Conservation (phyloP, 2,329 filamentous ascomycete genomes). For the Penicillium sp. region DNA sequence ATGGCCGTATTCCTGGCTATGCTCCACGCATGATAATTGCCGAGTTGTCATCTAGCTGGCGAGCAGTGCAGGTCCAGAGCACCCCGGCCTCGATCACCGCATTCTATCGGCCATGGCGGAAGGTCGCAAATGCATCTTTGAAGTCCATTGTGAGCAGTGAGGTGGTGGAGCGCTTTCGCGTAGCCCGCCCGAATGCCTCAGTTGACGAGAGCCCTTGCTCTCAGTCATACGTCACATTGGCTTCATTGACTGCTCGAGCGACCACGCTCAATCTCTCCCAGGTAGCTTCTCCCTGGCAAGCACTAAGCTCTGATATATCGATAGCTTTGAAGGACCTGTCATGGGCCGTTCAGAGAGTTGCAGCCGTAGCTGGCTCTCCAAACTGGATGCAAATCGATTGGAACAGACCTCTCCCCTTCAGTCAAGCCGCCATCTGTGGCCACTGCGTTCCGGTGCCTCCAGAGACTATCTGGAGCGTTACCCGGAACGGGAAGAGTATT, state of each 20-base stretch:
- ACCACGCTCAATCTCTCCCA: conserved; percentile 14
- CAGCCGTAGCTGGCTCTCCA: conserved; percentile 22
- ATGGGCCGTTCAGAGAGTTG: conserved; percentile 33
- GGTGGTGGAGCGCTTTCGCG: conserved; percentile 21
- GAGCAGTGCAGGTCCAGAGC: conserved; percentile 29
- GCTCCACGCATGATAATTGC: conserved; percentile 46
- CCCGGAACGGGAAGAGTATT: conserved; percentile 13
- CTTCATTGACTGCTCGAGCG: conserved; percentile 25
- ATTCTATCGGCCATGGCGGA: conserved; percentile 30
- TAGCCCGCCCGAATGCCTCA: conserved; percentile 9
- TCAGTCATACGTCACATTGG: conserved; percentile 29
- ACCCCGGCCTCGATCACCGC: conserved; percentile 21
- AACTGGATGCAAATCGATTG: conserved; percentile 26
- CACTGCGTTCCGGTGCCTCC: conserved; percentile 34
- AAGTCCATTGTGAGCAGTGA: conserved; percentile 14
- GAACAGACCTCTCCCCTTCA: neutral
- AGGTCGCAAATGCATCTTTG: conserved; percentile 21
- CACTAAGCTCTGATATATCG: conserved; percentile 25
- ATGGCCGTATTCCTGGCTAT: conserved; percentile 44
- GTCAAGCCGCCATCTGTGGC: conserved; percentile 14
- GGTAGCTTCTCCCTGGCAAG: conserved; percentile 24
- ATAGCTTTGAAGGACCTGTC: conserved; percentile 24
- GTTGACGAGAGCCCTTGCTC: conserved; percentile 25
- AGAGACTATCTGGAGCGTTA: conserved; percentile 31
- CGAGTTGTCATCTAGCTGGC: conserved; percentile 45